Base-by-base conservation (phyloP, 805 yeast species). In the Schwanniomyces occidentalis region DNA sequence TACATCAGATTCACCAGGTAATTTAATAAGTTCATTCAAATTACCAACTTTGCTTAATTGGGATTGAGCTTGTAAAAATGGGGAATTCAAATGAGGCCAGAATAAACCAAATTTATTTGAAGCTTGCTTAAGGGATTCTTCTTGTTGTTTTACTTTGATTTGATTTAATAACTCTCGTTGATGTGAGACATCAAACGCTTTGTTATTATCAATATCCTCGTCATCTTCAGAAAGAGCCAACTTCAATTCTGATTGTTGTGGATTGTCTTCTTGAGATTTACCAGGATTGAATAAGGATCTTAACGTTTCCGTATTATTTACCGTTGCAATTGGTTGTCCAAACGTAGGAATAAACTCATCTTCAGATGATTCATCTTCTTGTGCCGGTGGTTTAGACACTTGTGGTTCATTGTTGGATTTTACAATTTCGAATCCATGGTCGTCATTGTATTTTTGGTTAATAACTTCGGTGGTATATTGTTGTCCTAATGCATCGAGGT, bases 31-130 rank as follows among this genome's bases (percentile, higher is more conserved):
- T 23, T 55, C 61, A 10, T 46, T 50, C 2, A 40, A 40, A n/a
- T 56, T 50, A 6, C 74, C 68, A 22, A 84, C 46, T 49, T 79
- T 82, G 39, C 75, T 76, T 30, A 88, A 56, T 55, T 85, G 95
- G 0, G 96, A 72, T 61, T 90, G 98, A 0, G 96, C 82, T 32
- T 76, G 77, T 44, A 91, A 65, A 61, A 87, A 91, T 1, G 96
- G 96, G 1, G 97, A 90, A 13, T 84, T 84, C 8, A 71, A 64
- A 55, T 91, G 97, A 2, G 82, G 65, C 73, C 95, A 91, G 58
- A 91, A 90, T 22, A 89, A 64, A 6, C 87, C 80, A 28, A 44
- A 51, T 35, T 53, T 52, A 10, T 40, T 40, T 8, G 39, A 27
- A 12, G 24, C 20, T 13, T 27, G 24, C 5, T 12, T n/a, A 12